phyloP scores from a whole-genome alignment of 1,284 basidiomycete genomes.

The Laetiporus sulphureus region DNA sequence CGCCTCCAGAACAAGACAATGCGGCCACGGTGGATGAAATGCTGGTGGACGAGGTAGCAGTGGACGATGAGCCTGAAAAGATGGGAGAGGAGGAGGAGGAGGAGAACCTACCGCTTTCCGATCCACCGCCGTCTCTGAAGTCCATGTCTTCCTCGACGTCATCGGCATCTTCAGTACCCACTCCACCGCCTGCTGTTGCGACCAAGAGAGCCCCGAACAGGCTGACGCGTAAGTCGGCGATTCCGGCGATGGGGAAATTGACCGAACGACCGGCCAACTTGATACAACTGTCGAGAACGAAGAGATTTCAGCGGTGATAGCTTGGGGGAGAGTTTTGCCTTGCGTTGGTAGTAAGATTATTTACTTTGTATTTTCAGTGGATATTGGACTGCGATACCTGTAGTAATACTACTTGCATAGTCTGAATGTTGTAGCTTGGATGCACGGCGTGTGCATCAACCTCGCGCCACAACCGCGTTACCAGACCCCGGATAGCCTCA shows the following conservation, averaged over 20 bases:
- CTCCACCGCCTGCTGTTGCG: conserved; percentile 13
- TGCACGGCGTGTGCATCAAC: too few relatives aligned
- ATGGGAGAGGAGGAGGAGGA: conserved; percentile 14
- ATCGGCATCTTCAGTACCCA: conserved; percentile 22
- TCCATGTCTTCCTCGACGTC: conserved; percentile 32
- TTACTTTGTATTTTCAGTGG: too few relatives aligned
- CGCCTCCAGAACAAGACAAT: conserved; percentile 17
- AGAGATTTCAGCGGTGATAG: conserved; percentile 17
- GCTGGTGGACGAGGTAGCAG: conserved; percentile 4
- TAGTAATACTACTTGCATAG: too few relatives aligned
- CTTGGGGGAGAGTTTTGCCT: too few relatives aligned
- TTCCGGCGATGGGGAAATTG: conserved; percentile 25
- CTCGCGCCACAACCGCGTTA: too few relatives aligned
- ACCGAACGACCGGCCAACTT: conserved; percentile 31
- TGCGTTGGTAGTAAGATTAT: too few relatives aligned
- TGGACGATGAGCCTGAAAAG: conserved; percentile 12
- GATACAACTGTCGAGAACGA: conserved; percentile 14
- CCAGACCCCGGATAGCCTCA: too few relatives aligned
- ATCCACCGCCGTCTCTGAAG: conserved; percentile 7
- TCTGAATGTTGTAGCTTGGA: too few relatives aligned
- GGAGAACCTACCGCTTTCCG: conserved; percentile 16
- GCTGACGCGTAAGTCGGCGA: conserved; percentile 12
- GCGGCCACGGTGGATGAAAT: conserved; percentile 11
- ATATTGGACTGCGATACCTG: too few relatives aligned
- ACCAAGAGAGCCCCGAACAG: conserved; percentile 12